phyloP scores from a whole-genome alignment of 208 protist genomes.

The Trichomonas tenax region DNA sequence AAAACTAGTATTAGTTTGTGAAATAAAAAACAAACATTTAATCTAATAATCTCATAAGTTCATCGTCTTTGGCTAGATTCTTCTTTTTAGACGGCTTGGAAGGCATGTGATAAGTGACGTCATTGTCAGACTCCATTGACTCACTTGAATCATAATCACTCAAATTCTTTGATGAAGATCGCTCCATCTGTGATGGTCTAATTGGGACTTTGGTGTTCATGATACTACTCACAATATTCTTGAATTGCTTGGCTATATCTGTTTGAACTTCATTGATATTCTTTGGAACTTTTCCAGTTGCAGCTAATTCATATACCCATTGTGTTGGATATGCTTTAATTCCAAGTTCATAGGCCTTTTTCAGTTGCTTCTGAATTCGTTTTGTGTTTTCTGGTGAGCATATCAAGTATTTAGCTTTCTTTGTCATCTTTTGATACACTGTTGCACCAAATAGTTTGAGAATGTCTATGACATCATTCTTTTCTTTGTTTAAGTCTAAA shows the following conservation, averaged over 20 bases:
- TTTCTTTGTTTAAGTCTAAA: background rate
- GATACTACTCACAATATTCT: background rate
- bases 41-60: background rate
- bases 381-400: background rate
- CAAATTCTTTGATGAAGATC: background rate
- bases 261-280: background rate
- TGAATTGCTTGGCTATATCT: background rate
- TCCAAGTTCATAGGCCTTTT: background rate
- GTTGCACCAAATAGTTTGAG: background rate
- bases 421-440: background rate
- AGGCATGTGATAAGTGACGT: background rate
- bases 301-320: background rate
- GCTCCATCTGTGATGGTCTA: background rate
- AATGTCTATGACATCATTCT: background rate
- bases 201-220: background rate
- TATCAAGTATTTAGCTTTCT: background rate
- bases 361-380: background rate
- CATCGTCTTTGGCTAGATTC: background rate
- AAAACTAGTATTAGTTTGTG: too few relatives aligned
- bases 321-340: background rate
- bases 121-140: background rate
- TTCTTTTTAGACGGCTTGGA: background rate
- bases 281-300: background rate
- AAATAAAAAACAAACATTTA: too few relatives aligned
- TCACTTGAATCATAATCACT: background rate